Conservation (phyloP, 352 stramenopile species). For the Hyaloperonospora arabidopsidis region DNA sequence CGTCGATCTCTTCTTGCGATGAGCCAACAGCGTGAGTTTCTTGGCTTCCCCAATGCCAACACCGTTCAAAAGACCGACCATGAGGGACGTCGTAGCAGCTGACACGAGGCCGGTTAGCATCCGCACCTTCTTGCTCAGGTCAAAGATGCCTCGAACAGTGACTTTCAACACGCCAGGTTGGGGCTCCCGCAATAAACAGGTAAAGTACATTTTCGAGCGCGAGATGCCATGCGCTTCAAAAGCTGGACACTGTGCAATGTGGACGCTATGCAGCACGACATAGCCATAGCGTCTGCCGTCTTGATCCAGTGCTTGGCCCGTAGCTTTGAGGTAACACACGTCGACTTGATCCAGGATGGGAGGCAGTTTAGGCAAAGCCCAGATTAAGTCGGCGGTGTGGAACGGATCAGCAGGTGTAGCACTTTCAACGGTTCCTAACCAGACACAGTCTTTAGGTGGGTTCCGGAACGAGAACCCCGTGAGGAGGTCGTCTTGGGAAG, state of each 20-base stretch:
- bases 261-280: conserved; percentile 32
- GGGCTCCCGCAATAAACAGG: conserved; percentile 34
- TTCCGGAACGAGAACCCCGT: conserved; percentile 32
- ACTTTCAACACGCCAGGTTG: conserved; percentile 27
- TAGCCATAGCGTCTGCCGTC: conserved; percentile 35
- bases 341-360: conserved; percentile 25
- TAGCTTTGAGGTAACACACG: conserved; percentile 37
- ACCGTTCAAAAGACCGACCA: conserved; percentile 35
- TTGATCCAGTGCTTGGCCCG: conserved; percentile 14
- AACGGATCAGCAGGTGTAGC: conserved; percentile 29
- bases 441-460: conserved; percentile 32
- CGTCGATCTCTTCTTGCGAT: conserved; percentile 2
- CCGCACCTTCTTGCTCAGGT: conserved; percentile 28
- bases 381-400: conserved; percentile 37
- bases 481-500: conserved; percentile 28
- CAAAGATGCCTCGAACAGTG: conserved; percentile 36
- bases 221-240: conserved; percentile 24
- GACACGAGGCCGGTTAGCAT: conserved; percentile 18
- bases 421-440: conserved; percentile 27
- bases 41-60: conserved; percentile 38
- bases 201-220: conserved; percentile 28
- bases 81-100: conserved; percentile 26
- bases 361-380: conserved; percentile 22
- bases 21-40: conserved; percentile 39
- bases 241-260: conserved; percentile 27